A percentile compares a stretch with the other conserved stretches of the same genome.
phyloP scores from a whole-genome alignment of 441 rosid genomes.

The Populus hybrid region DNA sequence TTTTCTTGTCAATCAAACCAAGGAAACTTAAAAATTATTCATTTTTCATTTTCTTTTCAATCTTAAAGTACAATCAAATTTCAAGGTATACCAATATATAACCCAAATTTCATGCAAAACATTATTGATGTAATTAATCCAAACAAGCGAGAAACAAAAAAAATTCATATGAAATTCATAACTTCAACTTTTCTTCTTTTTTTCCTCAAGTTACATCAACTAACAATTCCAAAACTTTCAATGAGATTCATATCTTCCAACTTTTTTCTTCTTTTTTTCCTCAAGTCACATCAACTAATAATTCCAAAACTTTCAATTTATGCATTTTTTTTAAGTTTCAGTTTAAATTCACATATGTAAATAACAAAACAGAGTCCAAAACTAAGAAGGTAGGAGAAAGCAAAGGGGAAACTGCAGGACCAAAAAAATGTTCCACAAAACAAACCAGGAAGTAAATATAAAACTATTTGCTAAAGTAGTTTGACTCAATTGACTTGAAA shows the following conservation, averaged over 20 bases:
- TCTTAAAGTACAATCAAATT: not conserved
- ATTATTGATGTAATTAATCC: not conserved
- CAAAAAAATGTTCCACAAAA: not conserved
- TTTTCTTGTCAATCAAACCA: not conserved
- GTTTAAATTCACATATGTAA: too few species aligned
- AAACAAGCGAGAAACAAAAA: not conserved
- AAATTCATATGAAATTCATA: too few species aligned
- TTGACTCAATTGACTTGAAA: constrained; percentile 2
- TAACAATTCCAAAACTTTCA: not conserved
- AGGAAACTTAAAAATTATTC: not conserved
- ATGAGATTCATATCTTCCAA: too few species aligned
- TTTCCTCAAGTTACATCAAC: not conserved
- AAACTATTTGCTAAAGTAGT: not conserved
- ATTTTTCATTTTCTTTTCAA: not conserved
- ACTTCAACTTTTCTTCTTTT: not conserved
- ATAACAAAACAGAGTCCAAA: not conserved
- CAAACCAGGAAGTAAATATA: not conserved
- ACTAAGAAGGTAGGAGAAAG: not conserved
- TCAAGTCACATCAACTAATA: too few species aligned
- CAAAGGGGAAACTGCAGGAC: not conserved
- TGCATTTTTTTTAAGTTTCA: too few species aligned
- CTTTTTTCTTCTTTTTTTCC: too few species aligned
- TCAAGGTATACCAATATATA: not conserved
- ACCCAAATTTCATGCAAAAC: not conserved
- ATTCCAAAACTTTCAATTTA: too few species aligned